These are phyloP conservation scores for Diplosphaera chodatii DNA, from an alignment of 139 green algal genomes.

Conservation along the genomic window DNA sequence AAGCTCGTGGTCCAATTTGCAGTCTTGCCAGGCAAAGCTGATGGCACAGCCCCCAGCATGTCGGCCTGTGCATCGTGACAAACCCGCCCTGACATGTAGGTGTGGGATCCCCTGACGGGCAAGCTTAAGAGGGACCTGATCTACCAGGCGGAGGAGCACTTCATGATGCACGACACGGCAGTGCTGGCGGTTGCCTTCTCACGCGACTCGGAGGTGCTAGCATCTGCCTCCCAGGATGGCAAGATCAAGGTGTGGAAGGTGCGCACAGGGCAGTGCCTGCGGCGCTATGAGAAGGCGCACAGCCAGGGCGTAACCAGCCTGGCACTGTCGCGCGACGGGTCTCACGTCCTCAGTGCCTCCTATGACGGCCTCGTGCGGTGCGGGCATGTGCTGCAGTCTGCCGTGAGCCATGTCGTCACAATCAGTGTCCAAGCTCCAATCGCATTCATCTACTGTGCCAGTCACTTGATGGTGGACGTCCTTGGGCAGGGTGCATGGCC, in stretches of 20 bases:
- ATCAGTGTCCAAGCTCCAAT: too few species aligned
- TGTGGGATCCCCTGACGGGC: constrained; percentile 90
- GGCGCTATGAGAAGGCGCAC: constrained; percentile 85
- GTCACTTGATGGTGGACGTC: too few species aligned
- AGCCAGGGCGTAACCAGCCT: constrained; percentile 82
- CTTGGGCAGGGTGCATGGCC: constrained; percentile 81
- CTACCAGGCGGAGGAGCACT: constrained; percentile 92
- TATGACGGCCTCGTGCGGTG: constrained; percentile 78
- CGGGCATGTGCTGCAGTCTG: too few species aligned
- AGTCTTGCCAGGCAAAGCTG: too few species aligned
- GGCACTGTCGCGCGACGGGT: constrained; percentile 77
- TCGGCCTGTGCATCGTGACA: too few species aligned
- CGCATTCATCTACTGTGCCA: too few species aligned
- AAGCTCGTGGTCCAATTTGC: too few species aligned
- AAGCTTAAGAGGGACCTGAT: constrained; percentile 88
- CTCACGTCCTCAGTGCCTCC: constrained; percentile 77
- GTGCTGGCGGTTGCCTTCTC: constrained; percentile 83
- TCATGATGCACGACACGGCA: constrained; percentile 96
- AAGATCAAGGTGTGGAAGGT: constrained; percentile 88
- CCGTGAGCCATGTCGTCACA: too few species aligned
- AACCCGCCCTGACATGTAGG: constrained; percentile 41
- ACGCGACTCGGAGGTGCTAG: constrained; percentile 81
- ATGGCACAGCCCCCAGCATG: too few species aligned
- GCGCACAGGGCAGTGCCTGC: constrained; percentile 84
- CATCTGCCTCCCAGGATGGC: constrained; percentile 61